Conservation (phyloP, 768 basidiomycete species). For the Phylloporus sp. region DNA sequence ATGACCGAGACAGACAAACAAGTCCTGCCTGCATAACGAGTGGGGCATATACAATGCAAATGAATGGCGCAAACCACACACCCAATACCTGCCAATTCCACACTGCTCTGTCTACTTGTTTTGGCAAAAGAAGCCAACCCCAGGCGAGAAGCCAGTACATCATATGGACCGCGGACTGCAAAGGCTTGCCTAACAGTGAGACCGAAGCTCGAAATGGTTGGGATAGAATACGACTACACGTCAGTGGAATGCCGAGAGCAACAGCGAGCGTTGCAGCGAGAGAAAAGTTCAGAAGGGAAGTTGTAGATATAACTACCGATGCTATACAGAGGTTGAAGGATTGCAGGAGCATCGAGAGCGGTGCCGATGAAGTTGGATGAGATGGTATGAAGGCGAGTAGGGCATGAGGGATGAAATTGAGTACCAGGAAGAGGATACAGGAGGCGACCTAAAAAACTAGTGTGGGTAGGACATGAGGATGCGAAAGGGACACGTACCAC, state of each 20-base stretch:
- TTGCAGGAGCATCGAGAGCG: constrained; percentile 53
- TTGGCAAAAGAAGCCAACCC: constrained; percentile 52
- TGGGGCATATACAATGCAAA: constrained; percentile 76
- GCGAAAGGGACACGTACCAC: constrained; percentile 33
- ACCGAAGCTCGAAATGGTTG: constrained; percentile 9
- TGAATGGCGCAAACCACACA: constrained; percentile 80
- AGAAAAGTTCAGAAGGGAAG: constrained; percentile 89
- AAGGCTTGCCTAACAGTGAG: constrained; percentile 24
- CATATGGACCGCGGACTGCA: constrained; percentile 16
- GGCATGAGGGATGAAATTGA: constrained; percentile 32
- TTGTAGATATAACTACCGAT: constrained; percentile 82
- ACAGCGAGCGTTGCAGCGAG: constrained; percentile 72
- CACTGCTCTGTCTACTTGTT: constrained; percentile 48
- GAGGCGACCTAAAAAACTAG: constrained; percentile 31
- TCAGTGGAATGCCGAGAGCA: constrained; percentile 63
- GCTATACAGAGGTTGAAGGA: constrained; percentile 77
- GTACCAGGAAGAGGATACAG: constrained; percentile 25
- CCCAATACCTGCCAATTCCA: constrained; percentile 79
- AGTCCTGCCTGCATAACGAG: constrained; percentile 68
- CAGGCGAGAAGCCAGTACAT: constrained; percentile 48
- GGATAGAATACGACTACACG: constrained; percentile 38
- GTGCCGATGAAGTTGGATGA: constrained; percentile 30
- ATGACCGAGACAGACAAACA: constrained; percentile 37
- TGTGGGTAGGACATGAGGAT: background rate
- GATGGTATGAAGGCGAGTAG: constrained; percentile 29